phyloP scores from a whole-genome alignment of 768 basidiomycete species.

The Trametes punicea region DNA sequence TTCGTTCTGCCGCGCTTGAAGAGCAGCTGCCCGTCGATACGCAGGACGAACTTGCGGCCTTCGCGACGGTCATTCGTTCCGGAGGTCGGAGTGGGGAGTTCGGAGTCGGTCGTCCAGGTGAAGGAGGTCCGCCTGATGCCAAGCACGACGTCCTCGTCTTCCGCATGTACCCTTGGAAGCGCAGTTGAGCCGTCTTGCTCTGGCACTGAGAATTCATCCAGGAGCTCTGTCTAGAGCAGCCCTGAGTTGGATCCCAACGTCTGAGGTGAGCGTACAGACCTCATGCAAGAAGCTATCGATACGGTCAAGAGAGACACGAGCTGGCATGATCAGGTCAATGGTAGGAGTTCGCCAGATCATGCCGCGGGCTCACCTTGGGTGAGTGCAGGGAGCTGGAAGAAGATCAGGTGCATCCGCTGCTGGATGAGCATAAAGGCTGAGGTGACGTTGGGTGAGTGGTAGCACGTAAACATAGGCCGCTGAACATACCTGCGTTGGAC shows the following conservation, averaged over 20 bases:
- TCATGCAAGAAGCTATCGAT: slow-evolving; percentile 46
- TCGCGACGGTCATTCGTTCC: background rate
- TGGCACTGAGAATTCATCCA: slow-evolving; percentile 39
- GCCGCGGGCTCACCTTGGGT: slow-evolving; percentile 19
- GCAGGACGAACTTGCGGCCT: slow-evolving; percentile 44
- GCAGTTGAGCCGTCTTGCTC: slow-evolving; percentile 1
- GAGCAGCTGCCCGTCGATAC: slow-evolving; percentile 45
- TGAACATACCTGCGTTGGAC: slow-evolving; percentile 28
- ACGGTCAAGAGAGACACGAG: slow-evolving; percentile 64
- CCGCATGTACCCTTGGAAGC: too few species aligned
- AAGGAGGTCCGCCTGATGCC: slow-evolving; percentile 56
- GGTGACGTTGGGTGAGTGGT: slow-evolving; percentile 48
- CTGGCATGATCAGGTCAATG: slow-evolving; percentile 17
- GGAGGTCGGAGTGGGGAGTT: slow-evolving; percentile 31
- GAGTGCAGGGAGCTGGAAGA: slow-evolving; percentile 31
- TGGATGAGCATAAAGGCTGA: slow-evolving; percentile 58
- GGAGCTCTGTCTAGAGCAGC: slow-evolving; percentile 40
- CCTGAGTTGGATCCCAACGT: background rate
- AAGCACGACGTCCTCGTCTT: slow-evolving; percentile 33
- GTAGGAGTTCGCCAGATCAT: background rate
- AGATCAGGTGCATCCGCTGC: slow-evolving; percentile 38
- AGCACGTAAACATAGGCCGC: slow-evolving; percentile 22
- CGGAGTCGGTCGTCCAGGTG: slow-evolving; percentile 46
- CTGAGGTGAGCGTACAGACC: slow-evolving; percentile 1
- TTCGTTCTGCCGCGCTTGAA: slow-evolving; percentile 53